Conservation (phyloP, 805 yeast genomes). For the Lipomyces yamanashiensis region DNA sequence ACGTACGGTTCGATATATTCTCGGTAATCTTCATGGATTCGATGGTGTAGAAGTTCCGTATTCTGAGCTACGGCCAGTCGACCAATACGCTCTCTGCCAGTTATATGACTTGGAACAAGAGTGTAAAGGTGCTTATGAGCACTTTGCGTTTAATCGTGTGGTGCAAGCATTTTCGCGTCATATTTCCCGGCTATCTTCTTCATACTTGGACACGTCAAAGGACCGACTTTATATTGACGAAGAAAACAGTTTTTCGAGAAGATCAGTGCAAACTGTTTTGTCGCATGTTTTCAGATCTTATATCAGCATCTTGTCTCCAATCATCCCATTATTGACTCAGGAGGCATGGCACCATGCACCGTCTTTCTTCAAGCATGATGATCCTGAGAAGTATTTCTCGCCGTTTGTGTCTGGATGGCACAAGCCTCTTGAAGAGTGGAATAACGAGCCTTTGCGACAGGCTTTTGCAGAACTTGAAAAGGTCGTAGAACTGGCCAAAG, state of each 20-base stretch:
- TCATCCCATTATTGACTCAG: slow-evolving; percentile 81
- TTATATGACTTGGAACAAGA: slow-evolving; percentile 54
- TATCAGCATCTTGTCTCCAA: slow-evolving; percentile 73
- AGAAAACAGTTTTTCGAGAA: slow-evolving; percentile 54
- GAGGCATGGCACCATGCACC: slow-evolving; percentile 79
- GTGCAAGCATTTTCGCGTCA: slow-evolving; percentile 71
- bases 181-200: slow-evolving; percentile 74
- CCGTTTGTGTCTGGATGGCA: slow-evolving; percentile 58
- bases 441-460: slow-evolving; percentile 46
- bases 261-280: slow-evolving; percentile 70
- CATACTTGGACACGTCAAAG: slow-evolving; percentile 84
- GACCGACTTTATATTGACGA: slow-evolving; percentile 81
- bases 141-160: slow-evolving; percentile 70
- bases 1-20: slow-evolving; percentile 74
- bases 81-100: slow-evolving; percentile 64
- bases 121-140: slow-evolving; percentile 54
- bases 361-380: slow-evolving; percentile 35
- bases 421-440: slow-evolving; percentile 46
- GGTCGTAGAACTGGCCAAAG: slow-evolving; percentile 56
- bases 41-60: slow-evolving; percentile 45
- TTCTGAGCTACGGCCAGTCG: slow-evolving; percentile 47
- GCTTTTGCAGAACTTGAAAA: slow-evolving; percentile 55
- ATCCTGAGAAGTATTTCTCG: slow-evolving; percentile 42
- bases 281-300: slow-evolving; percentile 62
- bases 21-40: slow-evolving; percentile 71